Evolutionary conservation across 768 basidiomycete species (phyloP), one percentile per base, ranked within the genome.

Genomic region (Coprinopsis sp.): DNA sequence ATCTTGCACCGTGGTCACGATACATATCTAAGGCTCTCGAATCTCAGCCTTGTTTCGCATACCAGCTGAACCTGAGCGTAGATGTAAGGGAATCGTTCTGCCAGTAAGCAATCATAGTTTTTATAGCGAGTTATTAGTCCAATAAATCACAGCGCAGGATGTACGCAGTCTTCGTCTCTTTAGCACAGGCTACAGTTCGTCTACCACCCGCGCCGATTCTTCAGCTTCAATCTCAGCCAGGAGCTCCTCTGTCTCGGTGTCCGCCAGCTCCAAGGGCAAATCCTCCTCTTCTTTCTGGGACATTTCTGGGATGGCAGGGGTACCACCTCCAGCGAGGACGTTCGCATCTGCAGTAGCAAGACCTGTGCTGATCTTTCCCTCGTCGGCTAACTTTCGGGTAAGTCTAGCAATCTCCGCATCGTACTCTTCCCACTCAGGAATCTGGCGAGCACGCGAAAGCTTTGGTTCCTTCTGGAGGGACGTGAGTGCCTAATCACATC

Each of bases 401-500:
- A 99, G 91, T 22, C 68, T 74, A 2, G 94, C 85, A 42, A 98
- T 93, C 65, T 99, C 93, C 4, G 70, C 59, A 62, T 99, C 95
- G 59, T 97, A 98, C 39, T 79, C 79, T 52, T 95, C 92, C 96
- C 96, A 99, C 61, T 98, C 96, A 0, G 96, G 95, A 43, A 98
- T 96, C 57, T 92, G 83, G 29, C 94, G 80, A 3, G 96, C 96
- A 19, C 96, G 81, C 3, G 84, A 78, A 4, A 98, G 76, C 63
- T 98, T 99, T 4, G 94, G 94, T 60, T 98, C 96, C 83, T 98
- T 96, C 89, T 96, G 69, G 27, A 23, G 8, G 22, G 18, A 37
- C 25, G 4, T 11, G 14, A 31, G 19, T 6, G 7, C 19, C 8
- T 19, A 16, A 19, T 44, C 28, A 44, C 29, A 31, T 25, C 37